Evolutionary conservation across 345 rosid species (phyloP), one percentile per base, ranked within the genome.

Genomic region (Brassica juncea): DNA sequence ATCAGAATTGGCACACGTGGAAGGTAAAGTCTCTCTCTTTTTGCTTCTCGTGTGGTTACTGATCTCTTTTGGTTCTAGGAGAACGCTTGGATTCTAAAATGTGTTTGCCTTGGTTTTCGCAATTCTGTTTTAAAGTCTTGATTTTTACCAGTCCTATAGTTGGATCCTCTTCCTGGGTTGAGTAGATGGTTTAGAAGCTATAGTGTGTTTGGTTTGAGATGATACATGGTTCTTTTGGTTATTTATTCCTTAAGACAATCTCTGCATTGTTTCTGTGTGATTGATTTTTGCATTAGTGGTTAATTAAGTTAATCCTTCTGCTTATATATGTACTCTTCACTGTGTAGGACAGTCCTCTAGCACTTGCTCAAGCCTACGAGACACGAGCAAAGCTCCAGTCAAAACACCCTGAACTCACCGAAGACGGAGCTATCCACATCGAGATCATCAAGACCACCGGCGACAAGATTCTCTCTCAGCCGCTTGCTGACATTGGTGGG

Each of bases 401-500:
- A 0, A 64, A 73, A 57, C 97, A 95, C 68, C 87, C 90, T 0
- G 98, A 93, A 75, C 89, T 95, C 42, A 85, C 89, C 6, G 92
- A 93, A 84, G 97, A 95, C 65, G 96, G 99, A 71, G 98, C 97
- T 34, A 87, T 95, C 39, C 81, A 93, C 75, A 91, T 95, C 62
- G 97, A 91, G 84, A 87, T 93, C 63, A 95, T 95, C 55, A 93
- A 95, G 80, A 95, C 99, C 37, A 95, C 99, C 0, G 98, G 99
- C 70, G 99, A 93, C 80, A 91, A 95, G 82, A 93, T 95, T 71
- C 86, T 90, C 16, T 81, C 87, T 27, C 97, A 93, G 76, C 99
- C 99, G 8, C 98, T 95, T 73, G 99, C 99, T 35, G 98, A 95
- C 77, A 95, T 95, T 15, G 99, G 99, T 72, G 99, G 99, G 73